Conservation (phyloP, 192 early-diverging fungal species). For the Coemansia sp. region DNA sequence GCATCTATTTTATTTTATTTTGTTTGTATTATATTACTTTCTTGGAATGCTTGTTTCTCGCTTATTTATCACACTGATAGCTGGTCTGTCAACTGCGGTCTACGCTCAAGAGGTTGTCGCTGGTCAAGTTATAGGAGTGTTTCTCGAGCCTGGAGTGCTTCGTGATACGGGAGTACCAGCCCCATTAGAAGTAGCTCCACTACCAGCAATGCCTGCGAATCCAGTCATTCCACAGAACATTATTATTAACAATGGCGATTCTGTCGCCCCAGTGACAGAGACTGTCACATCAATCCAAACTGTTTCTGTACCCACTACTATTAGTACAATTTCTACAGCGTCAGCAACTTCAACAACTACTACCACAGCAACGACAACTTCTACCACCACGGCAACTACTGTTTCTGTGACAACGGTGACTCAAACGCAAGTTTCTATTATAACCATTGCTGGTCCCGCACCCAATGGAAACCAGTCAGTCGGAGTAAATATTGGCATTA, state of each 20-base stretch:
- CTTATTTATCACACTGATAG: conserved; percentile 16
- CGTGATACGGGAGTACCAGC: too few species aligned
- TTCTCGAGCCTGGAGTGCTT: not conserved
- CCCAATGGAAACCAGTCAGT: not conserved
- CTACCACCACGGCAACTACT: not conserved
- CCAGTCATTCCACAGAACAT: too few species aligned
- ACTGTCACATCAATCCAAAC: not conserved
- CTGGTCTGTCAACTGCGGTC: conserved; percentile 26
- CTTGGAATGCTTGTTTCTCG: conserved; percentile 3
- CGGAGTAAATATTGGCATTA: not conserved
- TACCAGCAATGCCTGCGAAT: not conserved
- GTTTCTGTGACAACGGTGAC: not conserved
- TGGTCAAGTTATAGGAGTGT: not conserved
- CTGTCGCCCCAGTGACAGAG: not conserved
- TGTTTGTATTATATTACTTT: not conserved
- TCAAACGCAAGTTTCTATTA: not conserved
- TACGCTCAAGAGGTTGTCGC: not conserved
- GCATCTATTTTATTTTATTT: not conserved
- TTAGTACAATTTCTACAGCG: not conserved
- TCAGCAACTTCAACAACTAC: not conserved
- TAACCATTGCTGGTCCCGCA: not conserved
- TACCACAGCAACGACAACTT: not conserved
- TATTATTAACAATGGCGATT: not conserved
- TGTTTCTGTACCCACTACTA: not conserved
- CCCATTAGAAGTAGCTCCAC: not conserved